Evolutionary conservation across 73 alveolate species (phyloP), one percentile per base, ranked within the genome.

Genomic region (Paramecium octaurelia): DNA sequence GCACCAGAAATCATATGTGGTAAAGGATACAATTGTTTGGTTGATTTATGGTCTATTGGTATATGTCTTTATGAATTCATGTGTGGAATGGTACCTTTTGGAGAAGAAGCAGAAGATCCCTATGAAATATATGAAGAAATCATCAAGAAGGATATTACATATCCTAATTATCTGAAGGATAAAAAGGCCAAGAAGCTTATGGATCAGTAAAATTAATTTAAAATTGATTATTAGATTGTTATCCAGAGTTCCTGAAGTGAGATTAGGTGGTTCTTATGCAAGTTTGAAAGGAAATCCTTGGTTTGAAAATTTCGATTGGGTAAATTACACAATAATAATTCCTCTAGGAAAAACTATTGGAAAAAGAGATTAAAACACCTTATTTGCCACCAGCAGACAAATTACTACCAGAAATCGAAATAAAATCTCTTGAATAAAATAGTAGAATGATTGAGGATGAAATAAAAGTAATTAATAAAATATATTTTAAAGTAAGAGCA

Each of bases 11-110:
- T 94, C 80, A 89, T 95, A 16, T 85, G 95, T 42, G 98, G 98
- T 57, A 95, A 95, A 93, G 98, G 98, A 36, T 95, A 95, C 84
- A 91, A 93, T 57, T 93, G 93, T 70, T 69, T 44, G 23, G 98
- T 95, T 10, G 98, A 95, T 93, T 93, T 86, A 70, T 95, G 98
- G 98, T 93, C 96, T 86, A 85, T 93, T 80, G 98, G 98, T 60
- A 88, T 95, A 14, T 93, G 95, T 86, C 88, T 93, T 42, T 95
- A 95, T 64, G 95, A 95, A 88, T 80, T 95, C 40, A 93, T 93
- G 93, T 95, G 93, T 90, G 98, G 98, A 48, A 93, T 93, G 95
- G 93, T 95, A 0, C 98, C 98, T 16, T 95, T 95, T 95, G 98
- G 96, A 59, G 95, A 95, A 85, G 98, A 95, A 86, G 92, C 97